phyloP scores from a whole-genome alignment of 345 rosid species.

The Draba incana region DNA sequence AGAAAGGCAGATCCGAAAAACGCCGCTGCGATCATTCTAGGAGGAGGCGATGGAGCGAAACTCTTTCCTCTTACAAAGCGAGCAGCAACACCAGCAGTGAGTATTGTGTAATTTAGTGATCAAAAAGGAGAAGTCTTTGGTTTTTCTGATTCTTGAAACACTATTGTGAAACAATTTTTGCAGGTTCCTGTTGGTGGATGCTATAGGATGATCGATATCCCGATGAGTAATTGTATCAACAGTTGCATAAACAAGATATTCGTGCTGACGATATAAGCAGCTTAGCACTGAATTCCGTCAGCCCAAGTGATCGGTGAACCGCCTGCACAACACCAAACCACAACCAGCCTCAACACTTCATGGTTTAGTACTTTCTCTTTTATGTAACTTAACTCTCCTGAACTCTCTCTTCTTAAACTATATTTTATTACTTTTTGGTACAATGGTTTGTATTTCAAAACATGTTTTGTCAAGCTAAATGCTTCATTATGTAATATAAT shows the following conservation, averaged over 20 bases:
- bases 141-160: conserved; percentile 9
- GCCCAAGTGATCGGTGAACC: too few relatives aligned
- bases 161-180: conserved; percentile 29
- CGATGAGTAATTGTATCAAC: conserved; percentile 98
- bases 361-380: too few relatives aligned
- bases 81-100: conserved; percentile 95
- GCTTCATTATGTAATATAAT: too few relatives aligned
- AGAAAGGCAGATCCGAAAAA: conserved; percentile 74
- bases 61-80: conserved; percentile 92
- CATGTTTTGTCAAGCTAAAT: too few relatives aligned
- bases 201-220: conserved; percentile 88
- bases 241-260: conserved; percentile 93
- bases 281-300: too few relatives aligned
- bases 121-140: neutral
- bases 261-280: too few relatives aligned
- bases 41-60: conserved; percentile 93
- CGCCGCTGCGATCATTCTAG: conserved; percentile 85
- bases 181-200: conserved; percentile 98
- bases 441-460: too few relatives aligned
- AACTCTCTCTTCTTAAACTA: too few relatives aligned
- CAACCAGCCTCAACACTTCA: too few relatives aligned
- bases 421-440: too few relatives aligned
- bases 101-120: conserved; percentile 22
- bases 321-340: too few relatives aligned
- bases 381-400: too few relatives aligned